Evolutionary conservation across 164 flowering plant genomes (phyloP), one percentile per base, ranked within the genome.

Genomic region (Chimonanthus salicifolius): DNA sequence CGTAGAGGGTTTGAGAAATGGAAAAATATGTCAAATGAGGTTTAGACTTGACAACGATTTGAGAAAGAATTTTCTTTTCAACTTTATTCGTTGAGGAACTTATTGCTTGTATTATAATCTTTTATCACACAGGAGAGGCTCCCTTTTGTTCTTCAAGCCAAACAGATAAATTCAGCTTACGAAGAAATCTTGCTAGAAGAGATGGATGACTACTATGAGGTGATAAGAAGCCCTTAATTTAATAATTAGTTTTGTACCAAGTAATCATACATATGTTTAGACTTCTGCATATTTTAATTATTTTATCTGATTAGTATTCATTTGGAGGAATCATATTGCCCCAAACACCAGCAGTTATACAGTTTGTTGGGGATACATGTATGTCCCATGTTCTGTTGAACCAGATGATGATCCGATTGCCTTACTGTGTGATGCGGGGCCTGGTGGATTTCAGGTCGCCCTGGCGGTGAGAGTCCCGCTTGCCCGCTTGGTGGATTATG

Each of bases 21-120:
- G 90, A 85, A 81, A 76, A 84, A 70, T 50, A 83, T 85, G 88
- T 74, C 84, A 46, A 50, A 43, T 50, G 68, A 79, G 85, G 87
- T 85, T 54, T 13, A 6, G 16, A 11, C 5, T 54, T 54, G 16
- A 54, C 60, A 54, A 4, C 11, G 0, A 11, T 11, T 10, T 54
- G 60, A 9, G 15, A 54, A 54, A 54, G 5, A 6, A 54, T 4
- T 54, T n/a, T 54, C 11, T 54, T 13, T n/a, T n/a, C 47, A 43
- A 10, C 4, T 66, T 7, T 7, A 3, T 65, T 11, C 16, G 3
- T 7, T 3, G 7, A 33, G 33, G 47, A 33, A 10, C 15, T n/a
- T 33, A 33, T 8, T 21, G 47, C 15, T 44, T 66, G n/a, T 7
- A 3, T 44, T 33, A 66, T 3, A 3, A n/a, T 33, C 4, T 66